Evolutionary conservation across 257 asterid species (phyloP).

Genomic region (Penstemon barbatus): DNA sequence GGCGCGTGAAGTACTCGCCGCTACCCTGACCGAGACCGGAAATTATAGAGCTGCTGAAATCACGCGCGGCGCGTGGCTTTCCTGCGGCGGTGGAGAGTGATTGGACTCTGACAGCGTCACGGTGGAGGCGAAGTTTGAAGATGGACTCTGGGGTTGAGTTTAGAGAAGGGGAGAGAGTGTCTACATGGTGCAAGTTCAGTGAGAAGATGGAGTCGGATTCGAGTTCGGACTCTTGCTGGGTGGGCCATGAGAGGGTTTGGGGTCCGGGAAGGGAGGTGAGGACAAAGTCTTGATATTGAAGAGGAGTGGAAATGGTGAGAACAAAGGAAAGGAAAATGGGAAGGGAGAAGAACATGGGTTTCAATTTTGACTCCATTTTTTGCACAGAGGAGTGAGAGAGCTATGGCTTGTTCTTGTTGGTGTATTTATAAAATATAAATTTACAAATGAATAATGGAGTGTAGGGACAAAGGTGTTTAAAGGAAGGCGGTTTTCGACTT

Average conservation of each 20-base stretch:
- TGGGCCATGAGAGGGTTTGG: slow-evolving; percentile 44
- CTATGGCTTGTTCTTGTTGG: no score
- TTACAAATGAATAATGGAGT: no score
- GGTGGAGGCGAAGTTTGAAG: slow-evolving; percentile 63
- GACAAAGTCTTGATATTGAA: slow-evolving; percentile 41
- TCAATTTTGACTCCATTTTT: slow-evolving; percentile 27
- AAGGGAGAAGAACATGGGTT: slow-evolving; percentile 24
- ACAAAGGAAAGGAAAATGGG: slow-evolving; percentile 25
- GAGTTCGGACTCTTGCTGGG: slow-evolving; percentile 24
- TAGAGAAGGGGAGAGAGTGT: slow-evolving; percentile 42
- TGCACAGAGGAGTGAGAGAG: neutral
- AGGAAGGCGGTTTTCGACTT: no score
- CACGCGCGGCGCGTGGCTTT: slow-evolving; percentile 28
- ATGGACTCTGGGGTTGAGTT: slow-evolving; percentile 58
- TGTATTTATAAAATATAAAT: no score
- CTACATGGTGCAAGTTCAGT: slow-evolving; percentile 60
- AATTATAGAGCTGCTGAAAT: slow-evolving; percentile 62
- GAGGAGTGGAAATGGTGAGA: slow-evolving; percentile 32
- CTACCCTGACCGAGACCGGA: slow-evolving; percentile 86
- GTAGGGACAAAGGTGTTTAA: no score
- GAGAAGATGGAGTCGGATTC: slow-evolving; percentile 37
- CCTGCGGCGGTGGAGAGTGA: slow-evolving; percentile 31
- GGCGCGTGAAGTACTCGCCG: slow-evolving; percentile 95
- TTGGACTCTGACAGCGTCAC: slow-evolving; percentile 61
- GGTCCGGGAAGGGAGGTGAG: slow-evolving; percentile 58